Conservation (phyloP, 176 grass and related monocot genomes). For the Avena sativa region DNA sequence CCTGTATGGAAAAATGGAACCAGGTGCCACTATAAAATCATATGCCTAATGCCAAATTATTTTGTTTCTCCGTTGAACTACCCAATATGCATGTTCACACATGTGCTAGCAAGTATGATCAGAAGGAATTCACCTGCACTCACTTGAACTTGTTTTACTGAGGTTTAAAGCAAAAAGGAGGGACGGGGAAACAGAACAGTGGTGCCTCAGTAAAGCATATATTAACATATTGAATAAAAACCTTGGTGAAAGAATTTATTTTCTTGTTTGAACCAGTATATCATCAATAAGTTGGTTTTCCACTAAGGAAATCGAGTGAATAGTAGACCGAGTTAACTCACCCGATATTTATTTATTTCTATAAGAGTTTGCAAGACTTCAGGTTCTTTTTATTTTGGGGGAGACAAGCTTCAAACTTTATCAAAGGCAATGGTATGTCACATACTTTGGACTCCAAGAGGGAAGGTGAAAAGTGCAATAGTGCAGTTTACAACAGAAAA, state of each 20-base stretch:
- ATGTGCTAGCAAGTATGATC: constrained; percentile 32
- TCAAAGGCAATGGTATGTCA: not conserved
- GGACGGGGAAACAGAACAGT: not conserved
- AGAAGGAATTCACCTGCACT: constrained; percentile 4
- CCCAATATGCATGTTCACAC: not conserved
- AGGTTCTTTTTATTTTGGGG: not conserved
- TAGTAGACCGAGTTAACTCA: not conserved
- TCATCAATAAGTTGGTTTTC: constrained; percentile 8
- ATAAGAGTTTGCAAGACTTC: not conserved
- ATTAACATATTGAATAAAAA: constrained; percentile 14
- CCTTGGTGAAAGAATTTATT: not conserved
- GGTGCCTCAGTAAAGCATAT: constrained; percentile 8
- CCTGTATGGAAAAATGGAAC: not conserved
- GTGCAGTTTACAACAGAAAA: constrained; percentile 16
- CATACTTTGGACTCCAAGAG: not conserved
- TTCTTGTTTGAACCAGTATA: constrained; percentile 23
- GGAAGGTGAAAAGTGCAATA: not conserved
- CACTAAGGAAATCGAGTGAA: not conserved
- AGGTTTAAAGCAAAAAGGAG: constrained; percentile 4
- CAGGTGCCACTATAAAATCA: constrained; percentile 15
- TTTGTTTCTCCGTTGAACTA: not conserved
- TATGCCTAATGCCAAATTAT: constrained; percentile 3
- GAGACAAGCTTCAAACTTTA: constrained; percentile 2
- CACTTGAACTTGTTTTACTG: too few relatives aligned
- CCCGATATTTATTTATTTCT: not conserved